phyloP scores from a whole-genome alignment of 371 early-diverging fungal species.

The Haplosporangium sp. region DNA sequence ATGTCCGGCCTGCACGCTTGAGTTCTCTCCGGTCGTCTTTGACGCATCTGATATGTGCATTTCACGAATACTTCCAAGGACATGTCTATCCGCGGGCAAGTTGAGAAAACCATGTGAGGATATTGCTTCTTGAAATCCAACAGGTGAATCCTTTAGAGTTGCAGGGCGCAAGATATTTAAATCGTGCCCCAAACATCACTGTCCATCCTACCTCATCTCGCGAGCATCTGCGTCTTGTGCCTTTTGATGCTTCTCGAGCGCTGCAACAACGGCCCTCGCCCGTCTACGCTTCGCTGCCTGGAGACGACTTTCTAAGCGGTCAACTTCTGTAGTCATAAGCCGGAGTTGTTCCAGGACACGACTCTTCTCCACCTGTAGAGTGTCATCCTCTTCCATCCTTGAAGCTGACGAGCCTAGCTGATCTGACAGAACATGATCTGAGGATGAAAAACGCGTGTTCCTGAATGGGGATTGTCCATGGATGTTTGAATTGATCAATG shows the following conservation, averaged over 20 bases:
- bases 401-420: background rate
- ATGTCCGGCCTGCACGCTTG: background rate
- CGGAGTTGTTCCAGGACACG: constrained; percentile 45
- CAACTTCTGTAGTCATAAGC: constrained; percentile 30
- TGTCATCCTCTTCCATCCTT: constrained; percentile 14
- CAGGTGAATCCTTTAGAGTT: background rate
- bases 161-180: background rate
- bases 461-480: constrained; percentile 10
- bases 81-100: background rate
- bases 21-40: background rate
- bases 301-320: constrained; percentile 33
- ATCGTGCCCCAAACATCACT: background rate
- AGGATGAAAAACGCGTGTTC: constrained; percentile 8
- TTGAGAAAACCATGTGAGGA: background rate
- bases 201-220: constrained; percentile 41
- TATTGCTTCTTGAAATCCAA: background rate
- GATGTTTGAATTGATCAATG: background rate
- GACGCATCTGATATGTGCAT: constrained; percentile 11
- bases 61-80: constrained; percentile 28
- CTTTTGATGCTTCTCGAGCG: constrained; percentile 31
- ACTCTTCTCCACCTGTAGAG: constrained; percentile 44
- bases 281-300: constrained; percentile 31
- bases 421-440: background rate
- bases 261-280: constrained; percentile 26
- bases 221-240: constrained; percentile 33